Percentiles rank a stretch among this genome's conserved stretches.
Evolutionary conservation across 2,329 filamentous ascomycete genomes (phyloP).

Genomic region (Fusarium annulatum): DNA sequence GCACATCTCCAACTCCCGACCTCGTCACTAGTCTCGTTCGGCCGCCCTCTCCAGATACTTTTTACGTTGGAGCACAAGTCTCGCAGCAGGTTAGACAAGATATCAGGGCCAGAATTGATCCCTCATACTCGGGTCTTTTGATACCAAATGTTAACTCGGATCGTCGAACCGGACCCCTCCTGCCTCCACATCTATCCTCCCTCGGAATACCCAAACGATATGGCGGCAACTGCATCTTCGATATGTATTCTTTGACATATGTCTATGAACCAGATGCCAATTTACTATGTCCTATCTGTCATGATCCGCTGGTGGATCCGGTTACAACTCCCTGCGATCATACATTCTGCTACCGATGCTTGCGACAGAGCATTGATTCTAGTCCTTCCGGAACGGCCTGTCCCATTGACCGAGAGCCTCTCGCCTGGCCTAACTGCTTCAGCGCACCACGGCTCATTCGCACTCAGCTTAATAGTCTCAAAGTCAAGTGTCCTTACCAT

Average conservation of each 20-base stretch:
- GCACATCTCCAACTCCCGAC: slow-evolving; percentile 52
- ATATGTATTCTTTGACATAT: slow-evolving; percentile 60
- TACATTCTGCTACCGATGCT: slow-evolving; percentile 71
- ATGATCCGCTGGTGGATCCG: slow-evolving; percentile 68
- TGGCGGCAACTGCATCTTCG: slow-evolving; percentile 54
- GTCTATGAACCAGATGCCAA: slow-evolving; percentile 58
- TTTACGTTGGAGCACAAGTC: slow-evolving; percentile 47
- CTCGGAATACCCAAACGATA: slow-evolving; percentile 54
- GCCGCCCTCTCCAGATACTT: slow-evolving; percentile 52
- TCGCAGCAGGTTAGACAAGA: slow-evolving; percentile 40
- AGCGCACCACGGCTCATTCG: slow-evolving; percentile 61
- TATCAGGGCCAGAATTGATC: slow-evolving; percentile 21
- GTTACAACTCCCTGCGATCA: slow-evolving; percentile 72
- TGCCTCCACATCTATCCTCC: slow-evolving; percentile 52
- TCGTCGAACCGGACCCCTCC: slow-evolving; percentile 50
- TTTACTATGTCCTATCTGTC: slow-evolving; percentile 67
- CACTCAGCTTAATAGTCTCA: slow-evolving; percentile 70
- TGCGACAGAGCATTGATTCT: slow-evolving; percentile 56
- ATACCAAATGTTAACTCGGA: slow-evolving; percentile 42
- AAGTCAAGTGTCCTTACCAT: slow-evolving; percentile 68
- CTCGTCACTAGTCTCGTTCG: slow-evolving; percentile 55
- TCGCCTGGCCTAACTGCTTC: slow-evolving; percentile 54
- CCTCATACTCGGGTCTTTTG: slow-evolving; percentile 25
- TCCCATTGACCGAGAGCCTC: slow-evolving; percentile 66
- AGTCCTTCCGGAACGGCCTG: slow-evolving; percentile 59